Conservation (phyloP, 2,329 filamentous ascomycete species). For the Aspergillus nomiae region DNA sequence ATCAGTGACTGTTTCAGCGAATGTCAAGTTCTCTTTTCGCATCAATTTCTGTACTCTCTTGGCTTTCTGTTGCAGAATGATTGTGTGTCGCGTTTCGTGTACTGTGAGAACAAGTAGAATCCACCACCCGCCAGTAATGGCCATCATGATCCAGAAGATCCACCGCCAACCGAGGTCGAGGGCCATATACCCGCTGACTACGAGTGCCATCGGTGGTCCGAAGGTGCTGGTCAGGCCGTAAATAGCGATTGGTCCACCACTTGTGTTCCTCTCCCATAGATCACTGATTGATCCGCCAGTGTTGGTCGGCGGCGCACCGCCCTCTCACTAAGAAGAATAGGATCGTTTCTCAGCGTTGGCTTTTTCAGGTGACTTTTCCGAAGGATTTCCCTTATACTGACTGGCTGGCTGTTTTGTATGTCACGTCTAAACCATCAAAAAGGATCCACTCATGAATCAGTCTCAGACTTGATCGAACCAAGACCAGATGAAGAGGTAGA, state of each 20-base stretch:
- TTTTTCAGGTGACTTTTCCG: too few relatives aligned
- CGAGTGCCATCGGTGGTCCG: conserved; percentile 36
- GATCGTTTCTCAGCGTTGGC: too few relatives aligned
- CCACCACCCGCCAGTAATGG: conserved; percentile 56
- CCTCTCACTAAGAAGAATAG: too few relatives aligned
- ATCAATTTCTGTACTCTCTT: conserved; percentile 50
- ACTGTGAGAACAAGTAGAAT: conserved; percentile 46
- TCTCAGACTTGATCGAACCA: too few relatives aligned
- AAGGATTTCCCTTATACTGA: too few relatives aligned
- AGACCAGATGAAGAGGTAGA: too few relatives aligned
- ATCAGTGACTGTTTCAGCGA: conserved; percentile 57
- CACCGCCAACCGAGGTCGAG: conserved; percentile 39
- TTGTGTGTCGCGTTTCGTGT: conserved; percentile 59
- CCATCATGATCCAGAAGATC: conserved; percentile 64
- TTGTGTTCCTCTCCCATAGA: conserved; percentile 34
- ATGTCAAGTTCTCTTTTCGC: conserved; percentile 56
- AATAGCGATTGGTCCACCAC: conserved; percentile 36
- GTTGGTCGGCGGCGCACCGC: conserved; percentile 37
- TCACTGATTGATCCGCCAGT: conserved; percentile 34
- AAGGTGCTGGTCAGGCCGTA: conserved; percentile 40
- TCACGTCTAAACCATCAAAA: too few relatives aligned
- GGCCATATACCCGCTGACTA: conserved; percentile 35
- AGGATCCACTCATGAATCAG: too few relatives aligned
- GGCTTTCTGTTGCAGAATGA: conserved; percentile 59
- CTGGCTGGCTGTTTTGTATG: too few relatives aligned